Evolutionary conservation across 306 rosid genomes (phyloP).

Genomic region (Vicia sativa): DNA sequence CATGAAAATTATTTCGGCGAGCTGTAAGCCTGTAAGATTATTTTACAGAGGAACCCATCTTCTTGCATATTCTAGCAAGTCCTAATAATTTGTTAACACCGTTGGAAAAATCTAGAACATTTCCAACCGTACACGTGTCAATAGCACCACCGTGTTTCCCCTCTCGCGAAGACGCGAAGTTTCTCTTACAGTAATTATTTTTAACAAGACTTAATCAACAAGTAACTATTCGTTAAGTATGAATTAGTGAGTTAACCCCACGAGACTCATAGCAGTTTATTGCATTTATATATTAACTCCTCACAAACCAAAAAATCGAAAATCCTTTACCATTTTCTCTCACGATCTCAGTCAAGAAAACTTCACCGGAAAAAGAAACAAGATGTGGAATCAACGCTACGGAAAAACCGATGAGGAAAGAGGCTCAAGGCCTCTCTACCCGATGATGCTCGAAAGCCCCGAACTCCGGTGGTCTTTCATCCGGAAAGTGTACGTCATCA

Average conservation of each 20-base stretch:
- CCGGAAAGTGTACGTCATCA: slow-evolving; percentile 79
- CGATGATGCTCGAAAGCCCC: slow-evolving; percentile 91
- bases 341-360: slow-evolving; percentile 16
- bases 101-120: slow-evolving; percentile 22
- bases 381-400: slow-evolving; percentile 39
- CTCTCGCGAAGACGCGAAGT: slow-evolving; percentile 30
- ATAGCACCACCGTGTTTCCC: neutral
- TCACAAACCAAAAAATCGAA: neutral
- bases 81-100: neutral
- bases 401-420: slow-evolving; percentile 67
- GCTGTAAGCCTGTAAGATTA: too few relatives aligned
- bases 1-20: too few relatives aligned
- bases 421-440: slow-evolving; percentile 72
- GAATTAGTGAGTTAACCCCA: neutral
- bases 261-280: neutral
- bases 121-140: neutral
- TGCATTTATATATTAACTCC: neutral
- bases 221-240: neutral
- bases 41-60: too few relatives aligned
- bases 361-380: slow-evolving; percentile 1
- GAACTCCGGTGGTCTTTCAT: slow-evolving; percentile 94
- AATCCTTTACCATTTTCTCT: neutral
- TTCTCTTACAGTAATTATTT: neutral
- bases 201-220: neutral
- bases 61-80: too few relatives aligned